Evolutionary conservation across 192 early-diverging fungal genomes (phyloP).

Genomic region (Glomus cerebriforme): DNA sequence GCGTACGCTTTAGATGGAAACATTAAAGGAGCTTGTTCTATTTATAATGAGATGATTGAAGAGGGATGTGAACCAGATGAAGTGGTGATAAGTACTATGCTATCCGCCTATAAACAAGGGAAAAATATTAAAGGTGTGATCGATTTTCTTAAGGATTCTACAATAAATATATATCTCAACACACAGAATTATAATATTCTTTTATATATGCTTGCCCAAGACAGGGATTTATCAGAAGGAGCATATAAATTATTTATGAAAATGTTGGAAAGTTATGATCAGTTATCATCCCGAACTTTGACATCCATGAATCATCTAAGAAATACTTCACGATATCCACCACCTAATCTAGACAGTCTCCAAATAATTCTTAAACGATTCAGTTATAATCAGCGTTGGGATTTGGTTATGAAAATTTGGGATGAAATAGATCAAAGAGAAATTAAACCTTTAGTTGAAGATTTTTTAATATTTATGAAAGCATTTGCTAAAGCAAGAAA

Average conservation of each 20-base stretch:
- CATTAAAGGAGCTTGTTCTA: background rate
- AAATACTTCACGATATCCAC: background rate
- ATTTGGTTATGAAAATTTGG: slow-evolving; percentile 9
- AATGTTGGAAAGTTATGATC: slow-evolving; percentile 7
- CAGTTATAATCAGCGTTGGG: background rate
- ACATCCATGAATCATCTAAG: background rate
- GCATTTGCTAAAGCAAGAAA: background rate
- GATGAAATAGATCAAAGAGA: background rate
- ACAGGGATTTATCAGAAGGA: background rate
- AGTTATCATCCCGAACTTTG: background rate
- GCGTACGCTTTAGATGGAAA: slow-evolving; percentile 6
- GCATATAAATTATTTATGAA: slow-evolving; percentile 6
- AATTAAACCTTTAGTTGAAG: too few relatives aligned
- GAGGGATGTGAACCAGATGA: background rate
- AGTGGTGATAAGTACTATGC: slow-evolving; percentile 2
- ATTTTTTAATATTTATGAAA: slow-evolving; percentile 2
- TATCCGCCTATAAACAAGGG: slow-evolving; percentile 1
- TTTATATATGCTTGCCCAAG: background rate
- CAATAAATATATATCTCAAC: background rate
- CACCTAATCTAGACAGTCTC: background rate
- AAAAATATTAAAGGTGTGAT: background rate
- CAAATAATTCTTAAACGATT: slow-evolving; percentile 15
- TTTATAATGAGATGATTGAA: slow-evolving; percentile 24
- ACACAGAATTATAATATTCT: slow-evolving; percentile 1
- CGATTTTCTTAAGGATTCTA: background rate